Percentiles rank a stretch among this genome's conserved stretches.
phyloP scores from a whole-genome alignment of 495 filamentous ascomycete genomes.

The Lichina pygmaea region DNA sequence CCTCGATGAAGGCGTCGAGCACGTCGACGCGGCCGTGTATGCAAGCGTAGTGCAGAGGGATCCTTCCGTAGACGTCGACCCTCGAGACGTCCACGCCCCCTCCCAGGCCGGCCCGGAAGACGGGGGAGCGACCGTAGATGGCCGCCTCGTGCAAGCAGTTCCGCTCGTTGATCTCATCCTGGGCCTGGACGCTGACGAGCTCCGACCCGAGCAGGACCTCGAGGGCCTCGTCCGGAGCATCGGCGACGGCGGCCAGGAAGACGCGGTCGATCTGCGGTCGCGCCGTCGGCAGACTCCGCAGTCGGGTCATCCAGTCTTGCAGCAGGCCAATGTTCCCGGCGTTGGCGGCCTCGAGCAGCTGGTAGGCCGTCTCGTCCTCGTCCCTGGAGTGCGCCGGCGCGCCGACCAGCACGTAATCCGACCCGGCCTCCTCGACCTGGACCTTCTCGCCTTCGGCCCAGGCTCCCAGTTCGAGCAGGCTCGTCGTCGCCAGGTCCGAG shows the following conservation, averaged over 20 bases:
- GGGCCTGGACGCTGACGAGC: constrained; percentile 59
- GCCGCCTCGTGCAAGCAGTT: constrained; percentile 90
- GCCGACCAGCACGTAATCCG: constrained; percentile 33
- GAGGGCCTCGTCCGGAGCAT: constrained; percentile 56
- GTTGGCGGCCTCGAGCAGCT: constrained; percentile 68
- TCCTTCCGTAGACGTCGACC: constrained; percentile 77
- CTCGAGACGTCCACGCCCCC: constrained; percentile 45
- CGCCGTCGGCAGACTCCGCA: constrained; percentile 26
- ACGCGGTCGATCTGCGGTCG: constrained; percentile 57
- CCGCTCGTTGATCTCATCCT: constrained; percentile 91
- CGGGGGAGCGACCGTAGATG: constrained; percentile 57
- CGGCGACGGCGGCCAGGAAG: constrained; percentile 66
- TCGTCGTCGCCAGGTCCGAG: constrained; percentile 86
- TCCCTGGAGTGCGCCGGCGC: constrained; percentile 36
- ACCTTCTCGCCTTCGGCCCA: constrained; percentile 94
- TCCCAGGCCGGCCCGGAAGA: constrained; percentile 45
- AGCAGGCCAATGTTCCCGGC: constrained; percentile 37
- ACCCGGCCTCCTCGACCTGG: constrained; percentile 36
- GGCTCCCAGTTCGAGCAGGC: constrained; percentile 70
- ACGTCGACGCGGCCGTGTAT: constrained; percentile 79
- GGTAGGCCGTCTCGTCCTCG: constrained; percentile 63
- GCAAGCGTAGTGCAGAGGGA: constrained; percentile 86
- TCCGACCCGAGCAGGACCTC: constrained; percentile 49
- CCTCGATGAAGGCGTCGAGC: constrained; percentile 40
- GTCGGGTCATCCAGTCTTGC: constrained; percentile 32